phyloP scores from a whole-genome alignment of 257 asterid genomes.

The Solanum peruvianum region DNA sequence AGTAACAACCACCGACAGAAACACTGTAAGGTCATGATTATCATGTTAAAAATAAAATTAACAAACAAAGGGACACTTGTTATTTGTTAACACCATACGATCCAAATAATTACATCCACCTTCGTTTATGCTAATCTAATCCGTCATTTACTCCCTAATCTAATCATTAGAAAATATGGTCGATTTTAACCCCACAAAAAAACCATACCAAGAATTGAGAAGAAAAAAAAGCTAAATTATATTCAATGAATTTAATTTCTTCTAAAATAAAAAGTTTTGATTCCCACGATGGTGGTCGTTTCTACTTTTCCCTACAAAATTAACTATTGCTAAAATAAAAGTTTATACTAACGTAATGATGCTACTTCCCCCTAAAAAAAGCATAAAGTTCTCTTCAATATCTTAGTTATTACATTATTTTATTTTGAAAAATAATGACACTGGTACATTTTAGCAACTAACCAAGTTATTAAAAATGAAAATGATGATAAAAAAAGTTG shows the following conservation, averaged over 20 bases:
- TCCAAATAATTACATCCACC: background rate
- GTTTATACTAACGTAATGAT: background rate
- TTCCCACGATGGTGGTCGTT: background rate
- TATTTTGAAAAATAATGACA: background rate
- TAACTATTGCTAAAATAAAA: background rate
- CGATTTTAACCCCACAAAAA: background rate
- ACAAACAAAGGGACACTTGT: background rate
- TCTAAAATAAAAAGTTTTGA: background rate
- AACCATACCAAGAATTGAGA: background rate
- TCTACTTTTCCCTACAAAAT: slow-evolving; percentile 10
- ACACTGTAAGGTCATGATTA: background rate
- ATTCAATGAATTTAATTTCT: background rate
- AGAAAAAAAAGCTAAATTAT: background rate
- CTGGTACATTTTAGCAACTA: background rate
- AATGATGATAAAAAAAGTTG: background rate
- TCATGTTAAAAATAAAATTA: background rate
- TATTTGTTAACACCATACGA: background rate
- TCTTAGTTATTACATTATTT: background rate
- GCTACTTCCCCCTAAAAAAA: background rate
- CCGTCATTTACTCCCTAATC: background rate
- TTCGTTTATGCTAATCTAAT: background rate
- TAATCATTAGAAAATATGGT: background rate
- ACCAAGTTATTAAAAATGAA: background rate
- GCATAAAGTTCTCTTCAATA: background rate
- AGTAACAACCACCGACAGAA: slow-evolving; percentile 9